Evolutionary conservation across 495 filamentous ascomycete genomes (phyloP).

Genomic region (Trichoderma parareesei): DNA sequence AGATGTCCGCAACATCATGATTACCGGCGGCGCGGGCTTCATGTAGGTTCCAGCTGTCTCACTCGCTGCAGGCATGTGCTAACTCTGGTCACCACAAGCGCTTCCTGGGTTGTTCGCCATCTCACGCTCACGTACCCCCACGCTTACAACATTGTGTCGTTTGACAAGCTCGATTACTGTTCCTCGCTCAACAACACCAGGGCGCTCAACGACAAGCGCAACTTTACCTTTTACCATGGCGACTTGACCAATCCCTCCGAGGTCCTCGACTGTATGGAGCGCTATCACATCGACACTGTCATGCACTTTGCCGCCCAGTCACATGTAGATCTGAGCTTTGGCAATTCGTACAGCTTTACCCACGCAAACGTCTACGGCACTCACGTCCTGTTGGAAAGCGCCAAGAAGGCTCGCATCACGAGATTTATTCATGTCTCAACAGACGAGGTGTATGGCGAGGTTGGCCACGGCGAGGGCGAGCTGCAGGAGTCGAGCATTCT

Average conservation of each 20-base stretch:
- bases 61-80: slow-evolving; percentile 3
- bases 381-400: slow-evolving; percentile 61
- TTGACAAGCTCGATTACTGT: slow-evolving; percentile 71
- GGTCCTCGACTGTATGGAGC: slow-evolving; percentile 50
- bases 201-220: slow-evolving; percentile 48
- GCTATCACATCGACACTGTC: slow-evolving; percentile 61
- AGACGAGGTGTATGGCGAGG: slow-evolving; percentile 73
- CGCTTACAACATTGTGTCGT: slow-evolving; percentile 64
- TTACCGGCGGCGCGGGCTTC: slow-evolving; percentile 66
- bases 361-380: slow-evolving; percentile 67
- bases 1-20: slow-evolving; percentile 62
- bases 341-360: slow-evolving; percentile 63
- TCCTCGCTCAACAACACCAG: slow-evolving; percentile 63
- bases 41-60: slow-evolving; percentile 44
- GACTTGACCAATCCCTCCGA: slow-evolving; percentile 56
- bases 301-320: slow-evolving; percentile 73
- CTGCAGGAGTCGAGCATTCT: slow-evolving; percentile 53
- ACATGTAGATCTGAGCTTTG: slow-evolving; percentile 65
- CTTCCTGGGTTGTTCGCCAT: slow-evolving; percentile 67
- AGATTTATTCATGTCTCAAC: slow-evolving; percentile 68
- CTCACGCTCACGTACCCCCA: slow-evolving; percentile 56
- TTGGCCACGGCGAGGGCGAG: slow-evolving; percentile 52
- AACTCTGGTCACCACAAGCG: slow-evolving; percentile 24
- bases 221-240: slow-evolving; percentile 69
- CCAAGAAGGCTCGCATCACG: slow-evolving; percentile 52